Percentiles rank a stretch among this genome's conserved stretches.
phyloP scores from a whole-genome alignment of 768 basidiomycete genomes.

The Mycena epipterygia region DNA sequence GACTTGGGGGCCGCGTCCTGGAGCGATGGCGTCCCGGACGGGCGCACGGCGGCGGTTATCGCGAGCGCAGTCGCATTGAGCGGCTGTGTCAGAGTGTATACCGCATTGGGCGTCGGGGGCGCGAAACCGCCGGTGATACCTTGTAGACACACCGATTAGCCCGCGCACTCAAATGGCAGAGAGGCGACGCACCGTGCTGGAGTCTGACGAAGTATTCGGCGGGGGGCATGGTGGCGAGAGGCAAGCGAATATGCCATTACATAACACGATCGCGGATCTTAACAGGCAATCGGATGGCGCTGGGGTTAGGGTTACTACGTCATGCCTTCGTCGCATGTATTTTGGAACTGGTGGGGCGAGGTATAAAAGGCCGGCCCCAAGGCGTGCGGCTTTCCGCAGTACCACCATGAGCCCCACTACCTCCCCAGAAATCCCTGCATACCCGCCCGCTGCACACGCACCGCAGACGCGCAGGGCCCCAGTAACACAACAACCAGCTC shows the following conservation, averaged over 20 bases:
- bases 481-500: conserved; percentile 37
- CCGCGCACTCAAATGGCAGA: background rate
- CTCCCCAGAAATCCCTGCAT: conserved; percentile 18
- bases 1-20: conserved; percentile 58
- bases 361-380: conserved; percentile 18
- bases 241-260: too few species aligned
- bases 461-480: conserved; percentile 11
- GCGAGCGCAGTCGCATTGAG: conserved; percentile 52
- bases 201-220: conserved; percentile 69
- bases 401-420: conserved; percentile 37
- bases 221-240: conserved; percentile 57
- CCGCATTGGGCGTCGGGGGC: conserved; percentile 71
- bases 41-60: conserved; percentile 63
- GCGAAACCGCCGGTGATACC: conserved; percentile 85
- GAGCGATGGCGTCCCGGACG: conserved; percentile 60
- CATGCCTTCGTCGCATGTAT: conserved; percentile 2
- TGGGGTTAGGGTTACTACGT: conserved; percentile 17
- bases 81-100: conserved; percentile 65
- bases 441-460: conserved; percentile 18
- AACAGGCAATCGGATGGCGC: background rate
- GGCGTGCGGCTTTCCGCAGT: background rate
- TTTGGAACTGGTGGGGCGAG: background rate
- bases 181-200: conserved; percentile 64
- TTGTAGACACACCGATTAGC: conserved; percentile 42
- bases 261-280: conserved; percentile 6